phyloP scores from a whole-genome alignment of 805 yeast genomes.

The Lipomyces kockii region DNA sequence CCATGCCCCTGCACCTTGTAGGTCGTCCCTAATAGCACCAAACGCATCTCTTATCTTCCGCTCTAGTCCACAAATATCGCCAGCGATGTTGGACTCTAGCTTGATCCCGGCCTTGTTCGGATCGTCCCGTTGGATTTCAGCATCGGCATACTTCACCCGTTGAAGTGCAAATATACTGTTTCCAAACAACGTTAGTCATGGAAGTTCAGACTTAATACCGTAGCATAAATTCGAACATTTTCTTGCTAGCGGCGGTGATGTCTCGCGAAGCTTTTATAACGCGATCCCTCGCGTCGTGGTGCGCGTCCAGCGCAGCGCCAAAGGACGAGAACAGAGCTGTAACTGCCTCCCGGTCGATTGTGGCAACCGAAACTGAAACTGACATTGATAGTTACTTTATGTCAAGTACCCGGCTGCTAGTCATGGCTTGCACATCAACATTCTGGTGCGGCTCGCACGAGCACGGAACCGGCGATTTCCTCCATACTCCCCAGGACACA shows the following conservation, averaged over 20 bases:
- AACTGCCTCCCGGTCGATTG: background rate
- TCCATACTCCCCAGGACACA: too few species aligned
- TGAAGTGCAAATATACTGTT: slow-evolving; percentile 41
- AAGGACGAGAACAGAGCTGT: slow-evolving; percentile 9
- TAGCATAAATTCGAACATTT: slow-evolving; percentile 37
- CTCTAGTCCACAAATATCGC: slow-evolving; percentile 18
- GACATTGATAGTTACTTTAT: background rate
- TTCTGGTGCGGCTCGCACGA: too few species aligned
- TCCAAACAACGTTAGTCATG: background rate
- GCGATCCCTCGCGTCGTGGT: slow-evolving; percentile 47
- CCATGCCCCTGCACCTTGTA: slow-evolving; percentile 17
- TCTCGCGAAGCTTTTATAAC: slow-evolving; percentile 49
- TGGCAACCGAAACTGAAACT: background rate
- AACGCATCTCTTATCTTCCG: slow-evolving; percentile 8
- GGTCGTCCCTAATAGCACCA: slow-evolving; percentile 1
- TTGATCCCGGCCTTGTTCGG: too few species aligned
- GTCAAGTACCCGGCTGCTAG: too few species aligned
- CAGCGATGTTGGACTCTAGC: background rate
- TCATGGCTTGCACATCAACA: too few species aligned
- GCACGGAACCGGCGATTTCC: too few species aligned
- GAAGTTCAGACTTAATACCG: background rate
- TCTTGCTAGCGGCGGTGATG: slow-evolving; percentile 49
- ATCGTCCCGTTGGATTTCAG: background rate
- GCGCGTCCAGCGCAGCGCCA: slow-evolving; percentile 32
- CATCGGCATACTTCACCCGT: slow-evolving; percentile 18